Percentiles rank a stretch among this genome's conserved stretches.
These are phyloP conservation scores for Cytidiella melzeri DNA, from an alignment of 768 basidiomycete species.

Conservation along the genomic window DNA sequence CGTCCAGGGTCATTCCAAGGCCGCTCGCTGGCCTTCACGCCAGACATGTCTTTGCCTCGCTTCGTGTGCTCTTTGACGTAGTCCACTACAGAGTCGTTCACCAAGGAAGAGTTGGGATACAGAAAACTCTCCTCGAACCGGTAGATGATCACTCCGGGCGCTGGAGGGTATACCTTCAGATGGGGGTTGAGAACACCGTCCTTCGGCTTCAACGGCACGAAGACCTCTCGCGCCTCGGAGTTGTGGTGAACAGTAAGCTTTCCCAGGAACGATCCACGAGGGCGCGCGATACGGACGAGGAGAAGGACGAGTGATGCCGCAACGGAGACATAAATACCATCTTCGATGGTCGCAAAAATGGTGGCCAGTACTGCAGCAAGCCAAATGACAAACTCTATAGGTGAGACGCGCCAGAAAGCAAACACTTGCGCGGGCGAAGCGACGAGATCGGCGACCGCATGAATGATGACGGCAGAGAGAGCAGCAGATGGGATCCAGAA, in stretches of 20 bases:
- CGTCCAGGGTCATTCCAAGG: constrained; percentile 94
- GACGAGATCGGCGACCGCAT: constrained; percentile 82
- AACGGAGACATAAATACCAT: constrained; percentile 85
- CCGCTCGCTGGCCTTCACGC: constrained; percentile 62
- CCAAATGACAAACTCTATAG: constrained; percentile 89
- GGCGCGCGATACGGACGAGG: constrained; percentile 81
- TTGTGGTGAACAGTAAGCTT: constrained; percentile 45
- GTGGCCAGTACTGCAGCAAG: constrained; percentile 79
- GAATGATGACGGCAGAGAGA: constrained; percentile 88
- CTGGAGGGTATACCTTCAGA: constrained; percentile 68
- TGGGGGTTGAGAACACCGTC: constrained; percentile 61
- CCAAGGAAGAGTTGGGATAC: constrained; percentile 67
- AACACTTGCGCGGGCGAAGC: constrained; percentile 78
- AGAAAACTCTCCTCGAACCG: constrained; percentile 87
- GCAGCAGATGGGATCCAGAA: constrained; percentile 77
- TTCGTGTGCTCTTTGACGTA: constrained; percentile 73
- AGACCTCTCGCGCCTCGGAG: constrained; percentile 60
- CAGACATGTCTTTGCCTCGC: constrained; percentile 64
- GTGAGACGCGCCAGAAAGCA: constrained; percentile 88
- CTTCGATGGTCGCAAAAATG: constrained; percentile 85
- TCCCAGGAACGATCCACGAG: constrained; percentile 87
- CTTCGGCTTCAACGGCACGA: constrained; percentile 62
- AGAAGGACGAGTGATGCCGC: constrained; percentile 71
- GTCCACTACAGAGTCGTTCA: constrained; percentile 71
- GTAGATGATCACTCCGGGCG: constrained; percentile 85